Percentiles rank a stretch among this genome's conserved stretches.
These are phyloP conservation scores for Chernovozyma sophiae-reginae DNA, from an alignment of 1,139 yeast genomes.

Conservation along the genomic window DNA sequence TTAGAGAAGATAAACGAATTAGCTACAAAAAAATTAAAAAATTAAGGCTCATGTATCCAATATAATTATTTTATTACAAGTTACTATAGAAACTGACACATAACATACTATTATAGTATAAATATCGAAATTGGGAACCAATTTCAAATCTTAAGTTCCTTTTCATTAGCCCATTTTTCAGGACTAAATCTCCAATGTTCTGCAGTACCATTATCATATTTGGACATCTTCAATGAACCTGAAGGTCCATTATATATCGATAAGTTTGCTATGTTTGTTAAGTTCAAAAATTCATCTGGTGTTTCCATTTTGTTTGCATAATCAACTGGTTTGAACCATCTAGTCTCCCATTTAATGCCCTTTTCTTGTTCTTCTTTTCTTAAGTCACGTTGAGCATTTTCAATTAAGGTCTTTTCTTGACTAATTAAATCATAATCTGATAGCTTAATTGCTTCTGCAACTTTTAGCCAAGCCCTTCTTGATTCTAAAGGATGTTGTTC, in stretches of 20 bases:
- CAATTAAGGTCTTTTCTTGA: slow-evolving; percentile 70
- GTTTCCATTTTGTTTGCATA: slow-evolving; percentile 24
- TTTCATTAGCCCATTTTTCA: slow-evolving; percentile 54
- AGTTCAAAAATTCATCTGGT: slow-evolving; percentile 45
- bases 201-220: slow-evolving; percentile 45
- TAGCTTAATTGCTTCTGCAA: slow-evolving; percentile 77
- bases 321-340: slow-evolving; percentile 71
- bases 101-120: too few relatives aligned
- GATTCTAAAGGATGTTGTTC: slow-evolving; percentile 74
- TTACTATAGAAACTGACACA: too few relatives aligned
- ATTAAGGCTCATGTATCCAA: background rate
- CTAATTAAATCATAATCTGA: slow-evolving; percentile 75
- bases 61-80: background rate
- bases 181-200: slow-evolving; percentile 68
- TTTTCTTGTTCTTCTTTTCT: slow-evolving; percentile 66
- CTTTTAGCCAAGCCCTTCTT: slow-evolving; percentile 81
- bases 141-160: slow-evolving; percentile 43
- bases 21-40: too few relatives aligned
- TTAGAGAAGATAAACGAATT: too few relatives aligned
- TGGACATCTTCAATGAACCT: slow-evolving; percentile 54
- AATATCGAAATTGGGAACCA: too few relatives aligned
- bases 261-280: slow-evolving; percentile 52
- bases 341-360: slow-evolving; percentile 63
- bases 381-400: slow-evolving; percentile 76
- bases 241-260: slow-evolving; percentile 65